Conservation (phyloP, 208 protist genomes). For the Trypanosoma theileri region DNA sequence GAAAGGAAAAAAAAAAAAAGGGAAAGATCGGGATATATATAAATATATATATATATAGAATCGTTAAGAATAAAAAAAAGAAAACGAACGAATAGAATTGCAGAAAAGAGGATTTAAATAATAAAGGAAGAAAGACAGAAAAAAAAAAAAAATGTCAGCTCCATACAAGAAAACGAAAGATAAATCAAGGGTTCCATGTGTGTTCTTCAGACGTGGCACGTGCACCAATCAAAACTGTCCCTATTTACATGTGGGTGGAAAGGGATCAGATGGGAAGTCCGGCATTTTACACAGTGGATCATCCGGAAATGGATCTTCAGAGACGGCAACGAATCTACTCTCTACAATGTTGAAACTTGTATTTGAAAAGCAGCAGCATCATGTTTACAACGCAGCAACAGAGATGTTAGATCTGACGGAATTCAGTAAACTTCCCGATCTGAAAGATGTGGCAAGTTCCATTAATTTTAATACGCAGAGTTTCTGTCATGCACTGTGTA, state of each 20-base stretch:
- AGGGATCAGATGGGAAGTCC: constrained; percentile 21
- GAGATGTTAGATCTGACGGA: constrained; percentile 61
- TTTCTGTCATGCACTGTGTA: constrained; percentile 81
- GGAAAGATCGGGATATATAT: too few species aligned
- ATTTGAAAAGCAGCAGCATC: constrained; percentile 81
- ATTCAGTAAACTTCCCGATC: constrained; percentile 50
- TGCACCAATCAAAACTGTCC: constrained; percentile 75
- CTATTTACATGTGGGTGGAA: constrained; percentile 66
- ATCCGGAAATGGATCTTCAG: constrained; percentile 10
- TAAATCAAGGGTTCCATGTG: constrained; percentile 45
- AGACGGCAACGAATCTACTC: constrained; percentile 42
- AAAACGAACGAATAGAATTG: background rate
- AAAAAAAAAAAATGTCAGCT: constrained; percentile 29
- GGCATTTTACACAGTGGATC: constrained; percentile 18
- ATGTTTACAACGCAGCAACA: constrained; percentile 54
- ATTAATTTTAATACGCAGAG: constrained; percentile 85
- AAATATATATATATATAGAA: constrained; percentile 13
- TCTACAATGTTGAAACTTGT: constrained; percentile 85
- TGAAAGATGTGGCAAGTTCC: constrained; percentile 48
- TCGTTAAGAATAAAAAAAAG: background rate
- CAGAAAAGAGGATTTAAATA: too few species aligned
- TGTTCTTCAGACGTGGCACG: constrained; percentile 66
- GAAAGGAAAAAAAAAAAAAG: too few species aligned
- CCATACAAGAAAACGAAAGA: constrained; percentile 77
- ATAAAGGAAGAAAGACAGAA: background rate